phyloP scores from a whole-genome alignment of 2,329 filamentous ascomycete genomes.

The Aureobasidium musti region DNA sequence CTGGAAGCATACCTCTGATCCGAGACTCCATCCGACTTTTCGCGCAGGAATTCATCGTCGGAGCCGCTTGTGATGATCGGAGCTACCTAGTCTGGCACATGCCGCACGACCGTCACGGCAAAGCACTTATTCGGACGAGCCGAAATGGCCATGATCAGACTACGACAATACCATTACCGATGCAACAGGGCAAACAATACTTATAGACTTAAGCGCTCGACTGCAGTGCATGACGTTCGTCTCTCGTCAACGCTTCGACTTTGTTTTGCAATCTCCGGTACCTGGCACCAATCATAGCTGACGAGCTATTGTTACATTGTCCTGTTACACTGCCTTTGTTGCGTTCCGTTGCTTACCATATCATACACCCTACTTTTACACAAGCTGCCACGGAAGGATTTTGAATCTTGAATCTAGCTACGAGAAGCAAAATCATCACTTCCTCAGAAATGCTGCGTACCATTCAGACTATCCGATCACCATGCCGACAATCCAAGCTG shows the following conservation, averaged over 20 bases:
- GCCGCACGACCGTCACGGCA: not conserved
- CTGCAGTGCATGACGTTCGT: not conserved
- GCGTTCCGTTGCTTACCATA: not conserved
- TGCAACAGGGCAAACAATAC: not conserved
- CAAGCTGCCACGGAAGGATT: not conserved
- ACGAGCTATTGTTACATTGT: not conserved
- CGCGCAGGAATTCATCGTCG: not conserved
- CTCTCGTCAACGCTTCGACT: not conserved
- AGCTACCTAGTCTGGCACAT: not conserved
- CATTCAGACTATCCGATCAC: not conserved
- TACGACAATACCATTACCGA: not conserved
- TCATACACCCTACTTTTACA: not conserved
- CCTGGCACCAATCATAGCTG: not conserved
- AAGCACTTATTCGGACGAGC: conserved; percentile 1
- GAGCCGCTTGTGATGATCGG: not conserved
- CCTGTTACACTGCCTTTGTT: not conserved
- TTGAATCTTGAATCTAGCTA: not conserved
- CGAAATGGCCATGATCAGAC: not conserved
- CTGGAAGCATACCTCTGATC: not conserved
- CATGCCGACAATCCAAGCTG: not conserved
- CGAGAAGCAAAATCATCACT: not conserved
- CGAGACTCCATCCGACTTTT: not conserved
- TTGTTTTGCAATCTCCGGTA: not conserved
- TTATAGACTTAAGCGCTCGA: not conserved
- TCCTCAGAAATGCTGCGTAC: conserved; percentile 12